Percentiles rank a stretch among this genome's conserved stretches.
Evolutionary conservation across 495 filamentous ascomycete genomes (phyloP).

Genomic region (Parmelia sp.): DNA sequence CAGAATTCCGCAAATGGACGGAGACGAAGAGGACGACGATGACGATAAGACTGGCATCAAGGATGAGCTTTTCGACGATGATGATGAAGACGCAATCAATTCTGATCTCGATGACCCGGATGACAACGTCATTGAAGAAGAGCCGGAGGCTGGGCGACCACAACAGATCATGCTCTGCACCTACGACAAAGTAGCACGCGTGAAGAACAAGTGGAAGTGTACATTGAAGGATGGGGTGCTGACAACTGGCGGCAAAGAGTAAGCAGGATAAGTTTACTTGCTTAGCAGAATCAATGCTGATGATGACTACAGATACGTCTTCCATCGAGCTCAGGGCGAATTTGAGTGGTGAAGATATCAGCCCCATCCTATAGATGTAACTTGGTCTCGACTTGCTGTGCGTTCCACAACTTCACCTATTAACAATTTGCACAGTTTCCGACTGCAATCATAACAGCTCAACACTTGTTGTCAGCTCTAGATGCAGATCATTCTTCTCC

Average conservation of each 20-base stretch:
- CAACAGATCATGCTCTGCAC: conserved; percentile 94
- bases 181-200: conserved; percentile 97
- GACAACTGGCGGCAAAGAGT: conserved; percentile 84
- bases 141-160: conserved; percentile 69
- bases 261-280: conserved; percentile 8
- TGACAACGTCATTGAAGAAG: conserved; percentile 69
- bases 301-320: conserved; percentile 62
- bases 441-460: background rate
- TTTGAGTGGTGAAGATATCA: conserved; percentile 76
- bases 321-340: conserved; percentile 93
- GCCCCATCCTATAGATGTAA: no score
- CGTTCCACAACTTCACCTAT: background rate
- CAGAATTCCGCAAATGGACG: conserved; percentile 54
- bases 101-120: conserved; percentile 95
- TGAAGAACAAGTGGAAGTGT: conserved; percentile 99
- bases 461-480: background rate
- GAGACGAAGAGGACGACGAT: conserved; percentile 45
- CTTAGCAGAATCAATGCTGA: conserved; percentile 23
- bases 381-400: background rate
- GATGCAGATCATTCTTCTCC: background rate
- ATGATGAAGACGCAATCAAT: conserved; percentile 90
- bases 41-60: conserved; percentile 42
- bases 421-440: background rate
- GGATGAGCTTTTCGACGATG: conserved; percentile 44
- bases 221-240: conserved; percentile 94